A percentile compares a stretch with the other conserved stretches of the same genome.
Evolutionary conservation across 352 stramenopile species (phyloP).

Genomic region (Chrysophaeum taylorii): DNA sequence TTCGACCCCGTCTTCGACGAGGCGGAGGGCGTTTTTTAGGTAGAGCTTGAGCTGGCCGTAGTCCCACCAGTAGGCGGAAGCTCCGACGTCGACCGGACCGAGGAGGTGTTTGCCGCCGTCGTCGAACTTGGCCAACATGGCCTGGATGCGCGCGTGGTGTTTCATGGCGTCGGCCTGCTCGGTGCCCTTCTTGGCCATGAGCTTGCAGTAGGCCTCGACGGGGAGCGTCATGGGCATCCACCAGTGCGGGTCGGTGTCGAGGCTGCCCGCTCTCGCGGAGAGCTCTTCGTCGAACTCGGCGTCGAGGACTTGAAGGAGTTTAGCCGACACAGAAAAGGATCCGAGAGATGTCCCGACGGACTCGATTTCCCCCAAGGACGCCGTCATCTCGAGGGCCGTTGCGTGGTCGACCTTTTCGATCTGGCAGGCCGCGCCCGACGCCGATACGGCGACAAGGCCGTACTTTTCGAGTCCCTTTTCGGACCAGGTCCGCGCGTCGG

Average conservation of each 20-base stretch:
- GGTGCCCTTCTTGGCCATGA: conserved; percentile 88
- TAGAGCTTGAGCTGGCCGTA: conserved; percentile 97
- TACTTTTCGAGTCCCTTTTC: conserved; percentile 95
- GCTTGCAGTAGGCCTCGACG: conserved; percentile 69
- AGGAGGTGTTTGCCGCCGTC: conserved; percentile 66
- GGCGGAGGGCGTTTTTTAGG: conserved; percentile 86
- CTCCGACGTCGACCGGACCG: conserved; percentile 85
- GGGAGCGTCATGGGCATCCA: conserved; percentile 96
- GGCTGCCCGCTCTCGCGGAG: conserved; percentile 73
- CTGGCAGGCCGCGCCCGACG: conserved; percentile 68
- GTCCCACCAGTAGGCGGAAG: conserved; percentile 94
- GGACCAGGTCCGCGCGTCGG: conserved; percentile 77
- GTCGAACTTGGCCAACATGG: conserved; percentile 74
- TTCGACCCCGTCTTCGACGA: conserved; percentile 62
- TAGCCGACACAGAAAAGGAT: conserved; percentile 84
- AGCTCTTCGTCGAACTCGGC: conserved; percentile 82
- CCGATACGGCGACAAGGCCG: conserved; percentile 88
- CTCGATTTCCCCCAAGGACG: conserved; percentile 80
- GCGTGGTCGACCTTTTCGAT: conserved; percentile 95
- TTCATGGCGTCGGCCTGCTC: conserved; percentile 45
- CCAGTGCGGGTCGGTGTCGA: conserved; percentile 93
- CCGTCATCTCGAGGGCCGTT: conserved; percentile 79
- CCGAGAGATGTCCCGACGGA: conserved; percentile 85
- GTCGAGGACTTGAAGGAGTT: conserved; percentile 78
- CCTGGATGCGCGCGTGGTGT: conserved; percentile 81